These are phyloP conservation scores for Colletotrichum tropicale DNA, from an alignment of 2,329 filamentous ascomycete genomes.

Conservation along the genomic window DNA sequence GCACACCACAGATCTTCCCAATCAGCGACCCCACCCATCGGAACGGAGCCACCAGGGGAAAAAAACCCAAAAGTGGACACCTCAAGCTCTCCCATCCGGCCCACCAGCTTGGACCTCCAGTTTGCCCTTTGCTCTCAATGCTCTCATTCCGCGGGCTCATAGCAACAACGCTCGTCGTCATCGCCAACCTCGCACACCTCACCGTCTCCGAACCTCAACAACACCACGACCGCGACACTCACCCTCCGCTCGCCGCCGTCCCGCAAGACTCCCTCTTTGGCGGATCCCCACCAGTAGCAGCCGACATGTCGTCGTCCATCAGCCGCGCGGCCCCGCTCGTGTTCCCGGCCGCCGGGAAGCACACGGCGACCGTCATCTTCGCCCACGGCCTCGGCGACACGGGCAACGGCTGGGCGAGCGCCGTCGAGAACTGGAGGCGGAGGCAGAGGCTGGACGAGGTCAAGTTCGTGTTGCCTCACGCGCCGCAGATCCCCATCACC, in stretches of 20 bases:
- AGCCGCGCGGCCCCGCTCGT: constrained; percentile 59
- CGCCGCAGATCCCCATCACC: constrained; percentile 86
- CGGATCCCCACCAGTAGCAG: not conserved
- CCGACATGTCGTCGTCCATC: constrained; percentile 7
- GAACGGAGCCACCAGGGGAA: not conserved
- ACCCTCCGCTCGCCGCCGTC: not conserved
- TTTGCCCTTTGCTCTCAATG: not conserved
- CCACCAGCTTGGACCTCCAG: not conserved
- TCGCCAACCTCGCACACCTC: not conserved
- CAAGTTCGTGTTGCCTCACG: constrained; percentile 93
- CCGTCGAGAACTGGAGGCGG: constrained; percentile 87
- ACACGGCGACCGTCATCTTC: constrained; percentile 95
- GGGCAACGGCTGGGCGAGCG: constrained; percentile 77
- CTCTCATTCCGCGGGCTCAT: not conserved
- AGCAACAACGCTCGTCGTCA: not conserved
- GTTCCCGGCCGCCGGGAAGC: constrained; percentile 78
- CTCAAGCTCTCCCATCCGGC: not conserved
- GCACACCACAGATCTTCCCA: not conserved
- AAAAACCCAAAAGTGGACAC: not conserved
- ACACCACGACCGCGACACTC: not conserved
- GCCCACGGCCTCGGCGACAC: constrained; percentile 90
- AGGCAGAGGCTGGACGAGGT: constrained; percentile 84
- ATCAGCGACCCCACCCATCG: not conserved
- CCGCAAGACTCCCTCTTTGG: not conserved
- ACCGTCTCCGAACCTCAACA: not conserved